phyloP scores from a whole-genome alignment of 768 basidiomycete genomes.

The Termitomyces sp. region DNA sequence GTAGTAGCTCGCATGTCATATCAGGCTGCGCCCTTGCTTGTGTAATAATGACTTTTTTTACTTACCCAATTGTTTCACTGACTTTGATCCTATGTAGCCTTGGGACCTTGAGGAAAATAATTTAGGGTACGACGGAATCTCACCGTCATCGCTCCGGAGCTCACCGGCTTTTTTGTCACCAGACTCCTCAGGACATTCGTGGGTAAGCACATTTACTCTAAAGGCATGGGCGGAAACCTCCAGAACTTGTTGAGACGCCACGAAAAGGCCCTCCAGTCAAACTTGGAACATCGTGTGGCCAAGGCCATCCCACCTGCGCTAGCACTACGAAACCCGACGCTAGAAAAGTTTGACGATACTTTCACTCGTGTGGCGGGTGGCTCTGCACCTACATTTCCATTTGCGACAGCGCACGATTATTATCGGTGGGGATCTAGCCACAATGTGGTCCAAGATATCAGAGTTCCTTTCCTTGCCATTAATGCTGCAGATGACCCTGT shows the following conservation, averaged over 20 bases:
- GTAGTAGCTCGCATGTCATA: conserved; percentile 52
- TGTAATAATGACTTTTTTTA: conserved; percentile 41
- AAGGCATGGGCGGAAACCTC: conserved; percentile 76
- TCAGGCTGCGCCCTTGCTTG: conserved; percentile 72
- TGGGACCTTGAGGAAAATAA: conserved; percentile 53
- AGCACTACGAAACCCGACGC: conserved; percentile 46
- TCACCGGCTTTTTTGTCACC: conserved; percentile 1
- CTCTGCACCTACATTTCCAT: conserved; percentile 51
- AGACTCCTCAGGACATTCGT: conserved; percentile 57
- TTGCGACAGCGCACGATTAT: conserved; percentile 41
- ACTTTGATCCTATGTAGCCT: conserved; percentile 33
- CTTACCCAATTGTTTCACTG: conserved; percentile 1
- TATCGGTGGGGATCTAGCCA: conserved; percentile 58
- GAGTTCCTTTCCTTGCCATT: conserved; percentile 72
- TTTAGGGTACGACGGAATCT: conserved; percentile 29
- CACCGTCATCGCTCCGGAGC: conserved; percentile 11
- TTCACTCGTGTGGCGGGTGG: conserved; percentile 71
- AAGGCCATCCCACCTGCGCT: conserved; percentile 43
- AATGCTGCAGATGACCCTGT: conserved; percentile 80
- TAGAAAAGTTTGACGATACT: conserved; percentile 56
- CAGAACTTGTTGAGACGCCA: conserved; percentile 54
- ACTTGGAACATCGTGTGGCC: conserved; percentile 48
- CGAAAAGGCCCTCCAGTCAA: conserved; percentile 37
- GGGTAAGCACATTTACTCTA: conserved; percentile 66
- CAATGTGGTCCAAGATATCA: conserved; percentile 51